Conservation (phyloP, 1,139 yeast genomes). For the Sugiyamaella xylanicola region DNA sequence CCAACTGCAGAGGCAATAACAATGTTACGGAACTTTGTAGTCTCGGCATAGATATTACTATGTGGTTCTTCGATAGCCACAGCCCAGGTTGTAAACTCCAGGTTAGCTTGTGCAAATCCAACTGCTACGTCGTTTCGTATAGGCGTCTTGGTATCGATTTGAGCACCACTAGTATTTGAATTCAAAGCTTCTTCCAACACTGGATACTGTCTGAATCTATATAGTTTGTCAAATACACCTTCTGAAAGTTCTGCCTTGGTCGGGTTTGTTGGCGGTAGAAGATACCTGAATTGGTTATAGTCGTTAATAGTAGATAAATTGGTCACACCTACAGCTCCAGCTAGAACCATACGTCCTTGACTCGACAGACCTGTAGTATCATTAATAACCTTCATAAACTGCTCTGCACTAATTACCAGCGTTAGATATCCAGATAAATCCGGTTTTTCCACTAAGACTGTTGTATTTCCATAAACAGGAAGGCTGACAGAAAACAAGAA, state of each 20-base stretch:
- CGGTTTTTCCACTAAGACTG: constrained; percentile 62
- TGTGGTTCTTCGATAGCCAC: constrained; percentile 69
- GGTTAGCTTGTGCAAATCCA: constrained; percentile 64
- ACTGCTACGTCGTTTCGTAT: constrained; percentile 53
- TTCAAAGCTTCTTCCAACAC: constrained; percentile 49
- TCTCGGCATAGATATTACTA: constrained; percentile 62
- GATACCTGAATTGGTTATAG: constrained; percentile 32
- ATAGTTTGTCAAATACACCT: constrained; percentile 11
- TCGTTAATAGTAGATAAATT: constrained; percentile 24
- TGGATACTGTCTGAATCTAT: constrained; percentile 33
- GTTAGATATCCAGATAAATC: constrained; percentile 73
- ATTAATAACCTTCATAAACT: constrained; percentile 54
- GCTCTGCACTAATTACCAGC: constrained; percentile 60
- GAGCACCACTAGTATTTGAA: constrained; percentile 52
- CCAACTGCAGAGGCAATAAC: constrained; percentile 80
- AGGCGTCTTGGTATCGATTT: constrained; percentile 50
- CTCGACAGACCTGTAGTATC: constrained; percentile 50
- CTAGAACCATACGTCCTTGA: constrained; percentile 48
- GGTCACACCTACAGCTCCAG: constrained; percentile 27
- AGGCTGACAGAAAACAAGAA: constrained; percentile 60
- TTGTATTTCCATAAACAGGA: constrained; percentile 72
- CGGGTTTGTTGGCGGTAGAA: constrained; percentile 40
- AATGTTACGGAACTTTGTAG: constrained; percentile 61
- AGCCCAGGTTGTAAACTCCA: constrained; percentile 67
- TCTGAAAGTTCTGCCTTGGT: constrained; percentile 1